phyloP scores from a whole-genome alignment of 345 rosid species.

The Pugionium dolabratum region DNA sequence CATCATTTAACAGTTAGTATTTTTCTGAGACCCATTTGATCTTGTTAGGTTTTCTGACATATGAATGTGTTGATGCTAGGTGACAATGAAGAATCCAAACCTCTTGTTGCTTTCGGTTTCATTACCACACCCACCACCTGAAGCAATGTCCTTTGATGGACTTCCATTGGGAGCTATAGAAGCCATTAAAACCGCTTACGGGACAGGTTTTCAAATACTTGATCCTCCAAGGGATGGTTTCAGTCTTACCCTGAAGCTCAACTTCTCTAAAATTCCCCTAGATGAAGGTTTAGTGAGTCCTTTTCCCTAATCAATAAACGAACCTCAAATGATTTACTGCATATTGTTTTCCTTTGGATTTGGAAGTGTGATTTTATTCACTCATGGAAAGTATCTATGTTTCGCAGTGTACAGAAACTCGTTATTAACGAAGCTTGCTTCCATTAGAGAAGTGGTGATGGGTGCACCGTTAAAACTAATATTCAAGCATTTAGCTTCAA shows the following conservation, averaged over 20 bases:
- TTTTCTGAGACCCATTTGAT: slow-evolving; percentile 12
- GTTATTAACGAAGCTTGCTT: slow-evolving; percentile 75
- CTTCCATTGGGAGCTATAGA: slow-evolving; percentile 95
- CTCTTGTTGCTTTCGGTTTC: slow-evolving; percentile 71
- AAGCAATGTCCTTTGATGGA: slow-evolving; percentile 72
- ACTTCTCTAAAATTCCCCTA: slow-evolving; percentile 78
- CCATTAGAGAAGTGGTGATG: slow-evolving; percentile 83
- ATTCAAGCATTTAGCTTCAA: slow-evolving; percentile 73
- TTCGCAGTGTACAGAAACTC: slow-evolving; percentile 58
- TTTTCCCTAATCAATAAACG: slow-evolving; percentile 42
- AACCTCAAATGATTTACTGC: neutral
- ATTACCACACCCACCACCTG: slow-evolving; percentile 85
- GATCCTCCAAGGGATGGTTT: slow-evolving; percentile 99
- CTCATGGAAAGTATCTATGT: slow-evolving; percentile 8
- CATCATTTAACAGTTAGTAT: neutral
- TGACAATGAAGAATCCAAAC: slow-evolving; percentile 82
- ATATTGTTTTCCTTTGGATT: neutral
- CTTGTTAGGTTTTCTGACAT: slow-evolving; percentile 18
- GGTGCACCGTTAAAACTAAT: slow-evolving; percentile 85
- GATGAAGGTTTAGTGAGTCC: slow-evolving; percentile 79
- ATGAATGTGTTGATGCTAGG: slow-evolving; percentile 46
- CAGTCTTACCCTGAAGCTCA: slow-evolving; percentile 87
- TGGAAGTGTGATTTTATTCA: neutral
- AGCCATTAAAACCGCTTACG: slow-evolving; percentile 85
- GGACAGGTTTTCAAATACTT: slow-evolving; percentile 77